These are phyloP conservation scores for Antitrichia curtipendula DNA, from an alignment of 225 moss, liverwort and hornwort genomes.

Conservation along the genomic window DNA sequence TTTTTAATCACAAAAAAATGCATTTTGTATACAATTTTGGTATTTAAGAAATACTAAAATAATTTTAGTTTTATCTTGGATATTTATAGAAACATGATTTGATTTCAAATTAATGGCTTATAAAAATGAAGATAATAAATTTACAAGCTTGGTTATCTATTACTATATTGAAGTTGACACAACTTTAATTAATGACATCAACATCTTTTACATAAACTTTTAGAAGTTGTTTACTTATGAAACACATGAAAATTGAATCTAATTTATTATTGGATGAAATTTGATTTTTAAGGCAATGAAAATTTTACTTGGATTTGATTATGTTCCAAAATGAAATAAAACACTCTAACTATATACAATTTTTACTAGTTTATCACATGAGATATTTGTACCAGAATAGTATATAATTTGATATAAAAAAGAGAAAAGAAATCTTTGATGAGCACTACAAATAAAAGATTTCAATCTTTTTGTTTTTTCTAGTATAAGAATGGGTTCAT, in stretches of 20 bases:
- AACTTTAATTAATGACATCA: no score
- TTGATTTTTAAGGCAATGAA: neutral
- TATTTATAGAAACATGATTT: neutral
- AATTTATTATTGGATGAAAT: neutral
- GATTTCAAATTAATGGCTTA: neutral
- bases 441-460: neutral
- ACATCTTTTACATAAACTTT: neutral
- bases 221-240: neutral
- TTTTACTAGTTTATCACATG: neutral
- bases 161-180: no score
- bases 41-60: neutral
- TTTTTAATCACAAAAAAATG: neutral
- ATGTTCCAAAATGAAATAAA: neutral
- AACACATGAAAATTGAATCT: neutral
- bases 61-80: no score
- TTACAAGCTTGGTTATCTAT: neutral
- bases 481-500: neutral
- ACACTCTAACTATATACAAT: rapidly evolving
- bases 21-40: neutral
- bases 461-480: neutral
- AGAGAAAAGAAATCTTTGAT: neutral
- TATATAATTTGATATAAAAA: neutral
- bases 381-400: rapidly evolving
- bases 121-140: neutral
- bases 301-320: neutral